phyloP scores from a whole-genome alignment of 2,329 filamentous ascomycete genomes.

The Diaporthe australafricana region DNA sequence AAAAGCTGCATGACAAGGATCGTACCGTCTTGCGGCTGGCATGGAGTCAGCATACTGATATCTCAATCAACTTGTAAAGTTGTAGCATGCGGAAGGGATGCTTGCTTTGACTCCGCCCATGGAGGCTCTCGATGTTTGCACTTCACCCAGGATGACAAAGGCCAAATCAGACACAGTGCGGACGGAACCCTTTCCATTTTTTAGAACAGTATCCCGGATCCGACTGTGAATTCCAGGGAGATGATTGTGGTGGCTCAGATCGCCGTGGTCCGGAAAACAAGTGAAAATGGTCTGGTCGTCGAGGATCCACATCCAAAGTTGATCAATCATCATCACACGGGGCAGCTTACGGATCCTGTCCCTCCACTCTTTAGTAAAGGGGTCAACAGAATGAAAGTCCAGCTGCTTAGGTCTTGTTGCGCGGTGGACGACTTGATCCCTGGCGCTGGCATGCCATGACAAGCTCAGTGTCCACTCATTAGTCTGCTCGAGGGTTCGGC shows the following conservation, averaged over 20 bases:
- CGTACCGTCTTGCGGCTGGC: slow-evolving; percentile 26
- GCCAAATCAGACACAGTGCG: slow-evolving; percentile 55
- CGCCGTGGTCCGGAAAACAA: slow-evolving; percentile 53
- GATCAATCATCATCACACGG: slow-evolving; percentile 47
- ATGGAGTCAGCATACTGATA: not conserved
- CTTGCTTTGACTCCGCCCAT: slow-evolving; percentile 51
- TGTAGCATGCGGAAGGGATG: slow-evolving; percentile 41
- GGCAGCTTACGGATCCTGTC: slow-evolving; percentile 44
- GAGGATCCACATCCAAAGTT: slow-evolving; percentile 49
- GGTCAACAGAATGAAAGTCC: slow-evolving; percentile 40
- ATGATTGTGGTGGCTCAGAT: slow-evolving; percentile 52
- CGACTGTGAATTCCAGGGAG: slow-evolving; percentile 54
- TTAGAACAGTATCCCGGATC: slow-evolving; percentile 48
- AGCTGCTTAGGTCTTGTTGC: slow-evolving; percentile 44
- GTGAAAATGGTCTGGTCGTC: slow-evolving; percentile 47
- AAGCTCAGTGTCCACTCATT: slow-evolving; percentile 54
- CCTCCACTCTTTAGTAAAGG: slow-evolving; percentile 30
- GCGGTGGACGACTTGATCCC: slow-evolving; percentile 56
- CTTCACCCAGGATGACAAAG: slow-evolving; percentile 55
- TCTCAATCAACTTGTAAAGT: rapidly evolving
- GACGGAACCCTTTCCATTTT: slow-evolving; percentile 43
- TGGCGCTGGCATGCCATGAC: slow-evolving; percentile 48
- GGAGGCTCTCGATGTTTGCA: slow-evolving; percentile 49
- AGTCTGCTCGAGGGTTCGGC: slow-evolving; percentile 59
- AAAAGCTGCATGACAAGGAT: slow-evolving; percentile 31